A percentile compares a stretch with the other conserved stretches of the same genome.
Evolutionary conservation across 495 filamentous ascomycete genomes (phyloP).

Genomic region (Penicillium nucicola): DNA sequence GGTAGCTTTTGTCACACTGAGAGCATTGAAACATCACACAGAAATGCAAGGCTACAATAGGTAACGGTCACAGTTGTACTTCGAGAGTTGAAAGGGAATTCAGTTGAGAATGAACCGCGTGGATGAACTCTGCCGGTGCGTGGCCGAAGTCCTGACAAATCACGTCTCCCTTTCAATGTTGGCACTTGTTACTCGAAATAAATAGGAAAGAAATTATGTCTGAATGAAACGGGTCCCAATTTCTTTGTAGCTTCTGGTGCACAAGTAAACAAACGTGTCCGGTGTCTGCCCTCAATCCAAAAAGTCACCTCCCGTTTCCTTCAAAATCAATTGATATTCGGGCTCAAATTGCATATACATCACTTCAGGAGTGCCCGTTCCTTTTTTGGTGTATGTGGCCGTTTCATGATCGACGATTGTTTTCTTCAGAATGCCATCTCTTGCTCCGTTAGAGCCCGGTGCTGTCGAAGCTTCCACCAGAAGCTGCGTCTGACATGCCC

Average conservation of each 20-base stretch:
- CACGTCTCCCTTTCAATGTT: no score
- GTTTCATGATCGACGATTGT: constrained; percentile 49
- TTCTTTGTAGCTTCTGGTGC: no score
- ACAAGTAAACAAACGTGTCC: no score
- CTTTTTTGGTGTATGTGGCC: constrained; percentile 38
- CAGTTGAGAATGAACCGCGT: not conserved
- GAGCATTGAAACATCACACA: constrained; percentile 31
- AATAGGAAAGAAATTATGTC: no score
- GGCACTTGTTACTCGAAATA: no score
- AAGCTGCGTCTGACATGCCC: constrained; percentile 57
- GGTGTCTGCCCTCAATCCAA: not conserved
- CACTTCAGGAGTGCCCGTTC: constrained; percentile 13
- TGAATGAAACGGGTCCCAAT: no score
- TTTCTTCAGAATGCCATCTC: constrained; percentile 34
- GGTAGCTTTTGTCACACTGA: constrained; percentile 31
- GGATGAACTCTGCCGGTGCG: not conserved
- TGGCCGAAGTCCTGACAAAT: not conserved
- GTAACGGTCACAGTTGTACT: no score
- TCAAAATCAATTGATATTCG: constrained; percentile 10
- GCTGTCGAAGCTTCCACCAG: constrained; percentile 51
- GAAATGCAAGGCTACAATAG: not conserved
- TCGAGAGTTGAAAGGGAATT: not conserved
- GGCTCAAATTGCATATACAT: constrained; percentile 21
- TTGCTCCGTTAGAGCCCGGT: constrained; percentile 19
- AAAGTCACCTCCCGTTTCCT: constrained; percentile 15